A percentile compares a stretch with the other conserved stretches of the same genome.
Evolutionary conservation across 129 eudicot species (phyloP).

Genomic region (Rutidosis leptorrhynchoides): DNA sequence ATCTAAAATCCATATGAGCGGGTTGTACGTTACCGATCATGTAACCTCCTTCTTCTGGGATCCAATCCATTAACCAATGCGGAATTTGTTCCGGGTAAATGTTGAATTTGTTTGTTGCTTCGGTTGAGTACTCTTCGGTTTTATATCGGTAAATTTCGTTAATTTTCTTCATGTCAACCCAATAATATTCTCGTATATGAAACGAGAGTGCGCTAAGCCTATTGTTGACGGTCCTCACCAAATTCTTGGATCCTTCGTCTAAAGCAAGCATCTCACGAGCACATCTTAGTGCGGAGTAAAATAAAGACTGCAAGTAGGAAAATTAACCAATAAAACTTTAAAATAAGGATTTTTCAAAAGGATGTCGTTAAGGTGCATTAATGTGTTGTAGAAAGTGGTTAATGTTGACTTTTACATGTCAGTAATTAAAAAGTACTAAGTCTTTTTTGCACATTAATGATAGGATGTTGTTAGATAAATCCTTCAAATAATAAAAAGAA

Average conservation of each 20-base stretch:
- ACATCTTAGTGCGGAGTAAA: conserved; percentile 90
- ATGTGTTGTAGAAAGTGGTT: too few relatives aligned
- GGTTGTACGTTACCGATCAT: conserved; percentile 94
- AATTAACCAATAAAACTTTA: conserved; percentile 10
- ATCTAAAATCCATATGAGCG: conserved; percentile 99
- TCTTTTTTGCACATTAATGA: too few relatives aligned
- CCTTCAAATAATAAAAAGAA: not conserved
- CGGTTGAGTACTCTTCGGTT: conserved; percentile 93
- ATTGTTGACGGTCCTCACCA: conserved; percentile 76
- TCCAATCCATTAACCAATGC: conserved; percentile 95
- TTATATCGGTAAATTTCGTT: conserved; percentile 94
- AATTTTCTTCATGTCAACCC: conserved; percentile 90
- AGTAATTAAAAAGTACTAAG: too few relatives aligned
- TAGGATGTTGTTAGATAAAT: too few relatives aligned
- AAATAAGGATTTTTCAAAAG: too few relatives aligned
- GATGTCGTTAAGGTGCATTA: too few relatives aligned
- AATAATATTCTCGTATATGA: conserved; percentile 93
- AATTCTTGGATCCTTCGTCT: conserved; percentile 87
- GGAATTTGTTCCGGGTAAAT: conserved; percentile 98
- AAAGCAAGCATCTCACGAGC: conserved; percentile 84
- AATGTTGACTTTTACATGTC: too few relatives aligned
- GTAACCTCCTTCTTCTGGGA: conserved; percentile 93
- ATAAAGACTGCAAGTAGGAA: conserved; percentile 58
- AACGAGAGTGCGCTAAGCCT: conserved; percentile 93
- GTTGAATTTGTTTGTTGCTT: conserved; percentile 89